phyloP scores from a whole-genome alignment of 1,284 basidiomycete species.

The Ceratobasidium theobromae region DNA sequence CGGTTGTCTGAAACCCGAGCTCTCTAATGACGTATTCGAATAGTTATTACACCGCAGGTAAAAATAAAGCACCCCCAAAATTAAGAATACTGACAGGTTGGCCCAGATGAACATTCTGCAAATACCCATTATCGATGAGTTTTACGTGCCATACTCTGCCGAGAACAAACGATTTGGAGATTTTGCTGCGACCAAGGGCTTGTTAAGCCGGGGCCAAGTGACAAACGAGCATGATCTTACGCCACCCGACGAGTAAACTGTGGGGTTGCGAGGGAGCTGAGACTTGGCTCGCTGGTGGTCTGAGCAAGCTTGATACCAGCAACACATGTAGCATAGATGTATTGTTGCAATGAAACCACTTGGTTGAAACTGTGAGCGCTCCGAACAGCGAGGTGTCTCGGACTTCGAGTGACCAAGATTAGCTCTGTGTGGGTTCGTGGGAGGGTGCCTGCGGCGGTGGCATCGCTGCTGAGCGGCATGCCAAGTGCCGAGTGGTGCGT shows the following conservation, averaged over 20 bases:
- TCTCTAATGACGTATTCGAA: constrained; percentile 43
- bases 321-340: background rate
- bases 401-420: no score
- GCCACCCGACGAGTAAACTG: constrained; percentile 5
- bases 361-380: no score
- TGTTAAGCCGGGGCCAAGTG: constrained; percentile 33
- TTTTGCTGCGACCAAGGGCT: constrained; percentile 38
- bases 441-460: no score
- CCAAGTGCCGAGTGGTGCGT: background rate
- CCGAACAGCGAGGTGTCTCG: no score
- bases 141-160: constrained; percentile 63
- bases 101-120: constrained; percentile 79
- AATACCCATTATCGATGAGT: constrained; percentile 92
- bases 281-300: background rate
- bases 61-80: background rate
- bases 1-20: background rate
- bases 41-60: constrained; percentile 84
- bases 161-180: constrained; percentile 34
- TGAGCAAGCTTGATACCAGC: background rate
- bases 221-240: constrained; percentile 10
- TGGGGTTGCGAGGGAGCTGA: background rate
- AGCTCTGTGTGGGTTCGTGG: no score
- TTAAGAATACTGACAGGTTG: background rate
- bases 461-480: no score
- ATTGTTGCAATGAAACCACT: no score